Conservation (phyloP, 2,329 filamentous ascomycete species). For the Truncatella angustata region DNA sequence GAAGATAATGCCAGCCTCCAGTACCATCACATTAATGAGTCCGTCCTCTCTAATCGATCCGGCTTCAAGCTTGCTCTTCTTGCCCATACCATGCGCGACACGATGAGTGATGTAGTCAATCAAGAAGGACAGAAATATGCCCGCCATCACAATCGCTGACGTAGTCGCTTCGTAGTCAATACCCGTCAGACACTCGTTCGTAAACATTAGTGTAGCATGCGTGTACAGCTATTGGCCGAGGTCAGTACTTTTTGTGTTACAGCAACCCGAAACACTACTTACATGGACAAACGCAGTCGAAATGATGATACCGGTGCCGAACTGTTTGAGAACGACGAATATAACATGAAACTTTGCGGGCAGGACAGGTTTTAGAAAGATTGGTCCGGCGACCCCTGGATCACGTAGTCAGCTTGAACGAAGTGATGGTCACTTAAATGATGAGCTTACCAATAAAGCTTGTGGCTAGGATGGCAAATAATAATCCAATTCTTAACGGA, state of each 20-base stretch:
- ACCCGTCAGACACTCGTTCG: slow-evolving; percentile 62
- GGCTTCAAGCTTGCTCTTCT: neutral
- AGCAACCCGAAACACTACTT: too few species aligned
- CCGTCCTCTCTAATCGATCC: neutral
- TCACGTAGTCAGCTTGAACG: too few species aligned
- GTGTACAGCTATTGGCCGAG: slow-evolving; percentile 60
- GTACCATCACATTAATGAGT: slow-evolving; percentile 61
- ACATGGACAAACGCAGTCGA: slow-evolving; percentile 70
- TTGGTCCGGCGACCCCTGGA: slow-evolving; percentile 61
- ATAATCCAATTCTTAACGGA: slow-evolving; percentile 64
- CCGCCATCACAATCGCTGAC: slow-evolving; percentile 70
- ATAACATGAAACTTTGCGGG: slow-evolving; percentile 45
- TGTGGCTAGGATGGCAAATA: slow-evolving; percentile 70
- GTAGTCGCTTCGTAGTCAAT: slow-evolving; percentile 68
- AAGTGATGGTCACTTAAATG: too few species aligned
- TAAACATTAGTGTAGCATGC: slow-evolving; percentile 71
- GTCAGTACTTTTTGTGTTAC: neutral
- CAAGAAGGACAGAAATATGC: slow-evolving; percentile 69
- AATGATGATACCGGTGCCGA: slow-evolving; percentile 71
- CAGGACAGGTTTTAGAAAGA: slow-evolving; percentile 59
- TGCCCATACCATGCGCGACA: neutral
- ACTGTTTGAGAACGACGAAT: slow-evolving; percentile 68
- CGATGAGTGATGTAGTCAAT: slow-evolving; percentile 67
- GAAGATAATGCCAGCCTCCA: slow-evolving; percentile 74
- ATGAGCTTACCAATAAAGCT: slow-evolving; percentile 56